Evolutionary conservation across 2,329 filamentous ascomycete species (phyloP).

Genomic region (Daldinia sp.): DNA sequence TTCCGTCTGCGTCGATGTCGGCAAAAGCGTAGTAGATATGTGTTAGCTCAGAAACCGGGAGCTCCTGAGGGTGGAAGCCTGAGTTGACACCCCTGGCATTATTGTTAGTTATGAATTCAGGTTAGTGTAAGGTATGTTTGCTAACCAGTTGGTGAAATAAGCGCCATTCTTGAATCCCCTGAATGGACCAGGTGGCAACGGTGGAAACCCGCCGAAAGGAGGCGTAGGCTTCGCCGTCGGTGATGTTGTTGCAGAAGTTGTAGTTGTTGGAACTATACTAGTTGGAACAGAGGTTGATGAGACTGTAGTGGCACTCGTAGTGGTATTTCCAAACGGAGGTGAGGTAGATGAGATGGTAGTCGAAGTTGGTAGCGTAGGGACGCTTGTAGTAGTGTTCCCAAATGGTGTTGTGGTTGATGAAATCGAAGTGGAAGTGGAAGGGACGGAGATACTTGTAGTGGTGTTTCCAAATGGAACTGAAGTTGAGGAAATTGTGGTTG

Average conservation of each 20-base stretch:
- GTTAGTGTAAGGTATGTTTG: not conserved
- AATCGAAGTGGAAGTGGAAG: not conserved
- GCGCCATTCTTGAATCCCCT: constrained; percentile 57
- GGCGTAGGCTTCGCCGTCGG: constrained; percentile 41
- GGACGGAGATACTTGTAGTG: not conserved
- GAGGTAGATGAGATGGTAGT: not conserved
- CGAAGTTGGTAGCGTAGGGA: not conserved
- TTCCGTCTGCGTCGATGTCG: constrained; percentile 60
- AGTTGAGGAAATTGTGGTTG: constrained; percentile 29
- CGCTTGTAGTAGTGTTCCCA: not conserved
- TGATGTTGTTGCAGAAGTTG: constrained; percentile 30
- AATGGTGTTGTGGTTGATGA: not conserved
- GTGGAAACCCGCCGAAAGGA: constrained; percentile 27
- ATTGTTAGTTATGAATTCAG: constrained; percentile 16
- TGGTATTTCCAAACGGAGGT: not conserved
- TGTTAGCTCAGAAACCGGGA: constrained; percentile 76
- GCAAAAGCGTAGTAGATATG: constrained; percentile 76
- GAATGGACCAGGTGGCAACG: constrained; percentile 41
- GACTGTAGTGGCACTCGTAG: constrained; percentile 9
- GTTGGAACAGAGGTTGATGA: constrained; percentile 5
- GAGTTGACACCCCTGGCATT: constrained; percentile 58
- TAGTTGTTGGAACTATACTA: constrained; percentile 16
- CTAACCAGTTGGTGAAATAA: constrained; percentile 69
- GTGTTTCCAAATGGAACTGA: constrained; percentile 16
- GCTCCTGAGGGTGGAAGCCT: constrained; percentile 73